Evolutionary conservation across 768 basidiomycete genomes (phyloP).

Genomic region (Trametes cubensis): DNA sequence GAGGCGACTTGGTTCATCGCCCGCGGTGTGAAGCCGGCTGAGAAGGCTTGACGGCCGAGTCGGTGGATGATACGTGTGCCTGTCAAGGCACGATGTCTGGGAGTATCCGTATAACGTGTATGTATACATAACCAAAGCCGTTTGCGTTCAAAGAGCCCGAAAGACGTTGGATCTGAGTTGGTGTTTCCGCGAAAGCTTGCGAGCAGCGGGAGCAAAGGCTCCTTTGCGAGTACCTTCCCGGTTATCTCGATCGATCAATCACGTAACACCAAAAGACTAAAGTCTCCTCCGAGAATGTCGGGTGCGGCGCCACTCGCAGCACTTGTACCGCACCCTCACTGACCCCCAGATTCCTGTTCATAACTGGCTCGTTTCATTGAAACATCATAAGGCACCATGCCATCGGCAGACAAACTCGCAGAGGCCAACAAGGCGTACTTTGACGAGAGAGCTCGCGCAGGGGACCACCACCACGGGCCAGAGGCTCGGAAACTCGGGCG

Average conservation of each 20-base stretch:
- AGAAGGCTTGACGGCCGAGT: background rate
- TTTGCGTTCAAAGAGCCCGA: too few species aligned
- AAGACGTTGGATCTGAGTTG: too few species aligned
- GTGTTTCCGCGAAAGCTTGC: too few species aligned
- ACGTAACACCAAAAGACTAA: background rate
- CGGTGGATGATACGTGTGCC: too few species aligned
- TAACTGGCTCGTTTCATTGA: too few species aligned
- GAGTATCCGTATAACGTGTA: too few species aligned
- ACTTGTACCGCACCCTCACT: background rate
- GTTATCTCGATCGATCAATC: slow-evolving; percentile 14
- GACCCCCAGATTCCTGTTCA: too few species aligned
- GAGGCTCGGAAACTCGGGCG: slow-evolving; percentile 26
- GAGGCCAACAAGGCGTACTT: slow-evolving; percentile 6
- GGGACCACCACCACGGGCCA: background rate
- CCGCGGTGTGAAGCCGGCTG: slow-evolving; percentile 4
- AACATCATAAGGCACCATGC: background rate
- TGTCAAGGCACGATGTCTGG: too few species aligned
- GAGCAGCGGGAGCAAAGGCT: too few species aligned
- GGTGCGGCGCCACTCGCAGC: background rate
- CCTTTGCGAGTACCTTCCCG: slow-evolving; percentile 4
- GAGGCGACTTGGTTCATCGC: slow-evolving; percentile 29
- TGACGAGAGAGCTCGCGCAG: background rate
- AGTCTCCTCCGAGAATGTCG: background rate
- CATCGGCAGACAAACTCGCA: background rate
- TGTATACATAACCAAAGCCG: too few species aligned